These are phyloP conservation scores for Smithsoniella earleae DNA, from an alignment of 163 green algal species.

Conservation along the genomic window DNA sequence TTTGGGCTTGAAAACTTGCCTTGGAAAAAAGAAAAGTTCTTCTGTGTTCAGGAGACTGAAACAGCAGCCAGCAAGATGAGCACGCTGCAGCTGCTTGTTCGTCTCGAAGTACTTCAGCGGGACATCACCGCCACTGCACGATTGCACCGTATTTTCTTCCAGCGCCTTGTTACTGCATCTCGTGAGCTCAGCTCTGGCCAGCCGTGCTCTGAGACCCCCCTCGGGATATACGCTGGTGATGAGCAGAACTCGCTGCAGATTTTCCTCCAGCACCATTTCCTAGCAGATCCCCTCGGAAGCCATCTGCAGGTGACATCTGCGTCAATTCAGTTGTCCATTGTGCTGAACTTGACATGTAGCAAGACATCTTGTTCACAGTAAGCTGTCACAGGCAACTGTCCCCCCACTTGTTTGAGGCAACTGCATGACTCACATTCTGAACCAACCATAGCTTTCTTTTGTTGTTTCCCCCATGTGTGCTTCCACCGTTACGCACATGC, in stretches of 20 bases:
- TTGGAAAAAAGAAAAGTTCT: no score
- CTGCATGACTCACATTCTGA: no score
- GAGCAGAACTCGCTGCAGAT: conserved; percentile 25
- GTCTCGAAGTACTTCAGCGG: neutral
- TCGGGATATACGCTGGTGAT: neutral
- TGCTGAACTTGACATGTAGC: no score
- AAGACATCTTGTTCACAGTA: no score
- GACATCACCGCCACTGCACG: neutral
- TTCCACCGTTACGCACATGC: no score
- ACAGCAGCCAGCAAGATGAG: neutral
- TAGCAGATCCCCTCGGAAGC: neutral
- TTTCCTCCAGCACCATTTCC: conserved; percentile 23
- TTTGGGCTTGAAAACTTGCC: no score
- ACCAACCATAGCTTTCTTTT: no score
- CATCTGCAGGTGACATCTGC: neutral
- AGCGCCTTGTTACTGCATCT: conserved; percentile 1
- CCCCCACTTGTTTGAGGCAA: no score
- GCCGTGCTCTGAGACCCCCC: neutral
- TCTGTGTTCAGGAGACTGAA: conserved; percentile 16
- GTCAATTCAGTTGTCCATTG: no score
- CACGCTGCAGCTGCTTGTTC: neutral
- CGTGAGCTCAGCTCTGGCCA: no score
- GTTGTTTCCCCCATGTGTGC: no score
- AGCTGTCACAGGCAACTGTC: no score
- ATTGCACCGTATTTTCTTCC: conserved; percentile 5